Evolutionary conservation across 495 filamentous ascomycete species (phyloP).

Genomic region (Bryoglossum gracile): DNA sequence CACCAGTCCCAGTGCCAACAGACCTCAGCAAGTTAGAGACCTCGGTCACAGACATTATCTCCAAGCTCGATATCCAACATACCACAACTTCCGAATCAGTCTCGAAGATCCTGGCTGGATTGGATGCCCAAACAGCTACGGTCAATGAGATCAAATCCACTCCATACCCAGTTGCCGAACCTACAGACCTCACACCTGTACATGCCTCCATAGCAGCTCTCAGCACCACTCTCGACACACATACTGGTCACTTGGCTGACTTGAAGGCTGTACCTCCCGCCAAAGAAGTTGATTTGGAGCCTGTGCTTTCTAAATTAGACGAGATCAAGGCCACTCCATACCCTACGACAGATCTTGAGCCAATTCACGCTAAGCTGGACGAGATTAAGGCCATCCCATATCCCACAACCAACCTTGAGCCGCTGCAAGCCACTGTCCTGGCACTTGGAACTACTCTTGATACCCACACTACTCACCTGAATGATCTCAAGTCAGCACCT

Average conservation of each 20-base stretch:
- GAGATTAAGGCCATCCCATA: constrained; percentile 2
- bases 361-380: not conserved
- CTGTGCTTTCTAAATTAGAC: not conserved
- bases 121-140: constrained; percentile 9
- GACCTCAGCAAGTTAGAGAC: too few relatives aligned
- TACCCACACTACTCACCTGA: constrained; percentile 4
- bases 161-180: constrained; percentile 1
- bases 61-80: constrained; percentile 13
- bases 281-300: constrained; percentile 6
- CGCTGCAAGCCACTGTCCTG: not conserved
- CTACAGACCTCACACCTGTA: not conserved
- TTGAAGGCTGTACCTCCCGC: not conserved
- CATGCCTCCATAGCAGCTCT: too few relatives aligned
- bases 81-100: constrained; percentile 18
- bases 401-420: constrained; percentile 1
- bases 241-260: too few relatives aligned
- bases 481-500: constrained; percentile 11
- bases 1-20: too few relatives aligned
- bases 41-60: too few relatives aligned
- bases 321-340: too few relatives aligned
- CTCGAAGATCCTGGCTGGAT: constrained; percentile 16
- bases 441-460: not conserved
- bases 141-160: constrained; percentile 6
- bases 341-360: too few relatives aligned
- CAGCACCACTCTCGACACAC: too few relatives aligned